Evolutionary conservation across 2,329 filamentous ascomycete species (phyloP), one percentile per base, ranked within the genome.

Genomic region (Ambrosiella beaveri): DNA sequence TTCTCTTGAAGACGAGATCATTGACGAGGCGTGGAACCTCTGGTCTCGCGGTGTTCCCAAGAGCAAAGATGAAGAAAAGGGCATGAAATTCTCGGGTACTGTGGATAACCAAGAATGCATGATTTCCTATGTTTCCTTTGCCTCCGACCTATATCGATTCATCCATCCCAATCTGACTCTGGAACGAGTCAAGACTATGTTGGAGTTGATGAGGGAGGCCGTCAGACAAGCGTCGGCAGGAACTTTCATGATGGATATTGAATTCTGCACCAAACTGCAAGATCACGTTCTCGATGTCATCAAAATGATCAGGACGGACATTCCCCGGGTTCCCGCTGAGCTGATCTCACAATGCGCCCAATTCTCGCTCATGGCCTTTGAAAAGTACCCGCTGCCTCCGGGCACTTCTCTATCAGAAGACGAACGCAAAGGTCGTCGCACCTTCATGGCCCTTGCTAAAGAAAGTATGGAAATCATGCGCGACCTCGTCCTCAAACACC

Each of bases 361-460:
- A 54, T 81, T 95, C 60, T 77, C 82, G 7, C 77, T 80, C 1
- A 73, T 95, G 39, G 84, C 88, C 1, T 90, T 87, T 63, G 52
- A 61, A 5, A 12, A 44, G 8, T 58, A 58, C 19, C 56, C 56
- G 2, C n/a, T 57, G n/a, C 19, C 19, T 12, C 5, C 9, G 5
- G 40, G 50, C 9, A 15, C 41, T 11, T 17, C 36, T 15, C 15
- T 54, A 11, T 12, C 13, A 35, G 53, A 59, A 13, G 69, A 73
- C 0, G 65, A 69, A 37, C 69, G 66, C 12, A 65, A 62, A 61
- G 65, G 71, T 59, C 81, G 81, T 59, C 85, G 88, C 6, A 95
- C 88, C 0, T 97, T 89, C 66, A 82, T 98, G 58, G 91, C 93
- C 39, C 79, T 97, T 66, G 88, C 90, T 1, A 95, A 93, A 68